These are phyloP conservation scores for Phylloporus rhodoxanthus DNA, from an alignment of 768 basidiomycete genomes.

Conservation along the genomic window DNA sequence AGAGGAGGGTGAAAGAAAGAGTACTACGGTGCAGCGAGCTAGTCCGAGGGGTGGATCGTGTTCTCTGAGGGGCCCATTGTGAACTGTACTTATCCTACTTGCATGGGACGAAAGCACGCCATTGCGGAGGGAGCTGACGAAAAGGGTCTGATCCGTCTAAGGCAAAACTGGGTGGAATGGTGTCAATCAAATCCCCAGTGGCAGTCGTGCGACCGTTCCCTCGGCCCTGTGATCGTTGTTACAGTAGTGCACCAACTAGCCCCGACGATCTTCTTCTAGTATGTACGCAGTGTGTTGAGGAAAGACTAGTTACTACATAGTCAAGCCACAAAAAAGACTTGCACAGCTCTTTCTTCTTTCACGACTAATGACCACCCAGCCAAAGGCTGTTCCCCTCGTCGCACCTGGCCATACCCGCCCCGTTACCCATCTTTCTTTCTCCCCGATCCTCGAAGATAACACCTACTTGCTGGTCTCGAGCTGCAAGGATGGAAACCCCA, in stretches of 20 bases:
- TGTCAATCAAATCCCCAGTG: too few relatives aligned
- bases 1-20: not conserved
- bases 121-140: constrained; percentile 4
- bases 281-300: too few relatives aligned
- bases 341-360: too few relatives aligned
- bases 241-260: too few relatives aligned
- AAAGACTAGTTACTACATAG: too few relatives aligned
- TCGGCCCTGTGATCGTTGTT: too few relatives aligned
- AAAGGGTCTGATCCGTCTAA: not conserved
- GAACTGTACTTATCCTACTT: not conserved
- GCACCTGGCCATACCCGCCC: constrained; percentile 83
- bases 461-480: constrained; percentile 89
- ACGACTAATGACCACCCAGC: constrained; percentile 55
- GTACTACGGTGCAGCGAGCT: not conserved
- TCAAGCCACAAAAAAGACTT: too few relatives aligned
- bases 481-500: constrained; percentile 98
- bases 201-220: too few relatives aligned
- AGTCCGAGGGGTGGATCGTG: not conserved
- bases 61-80: too few relatives aligned
- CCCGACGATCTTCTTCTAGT: too few relatives aligned
- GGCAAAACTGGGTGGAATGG: not conserved
- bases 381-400: constrained; percentile 73
- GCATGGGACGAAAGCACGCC: constrained; percentile 23
- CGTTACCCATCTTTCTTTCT: constrained; percentile 93
- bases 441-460: constrained; percentile 75